A percentile compares a stretch with the other conserved stretches of the same genome.
phyloP scores from a whole-genome alignment of 2,329 filamentous ascomycete species.

The Fusarium veterinarium region DNA sequence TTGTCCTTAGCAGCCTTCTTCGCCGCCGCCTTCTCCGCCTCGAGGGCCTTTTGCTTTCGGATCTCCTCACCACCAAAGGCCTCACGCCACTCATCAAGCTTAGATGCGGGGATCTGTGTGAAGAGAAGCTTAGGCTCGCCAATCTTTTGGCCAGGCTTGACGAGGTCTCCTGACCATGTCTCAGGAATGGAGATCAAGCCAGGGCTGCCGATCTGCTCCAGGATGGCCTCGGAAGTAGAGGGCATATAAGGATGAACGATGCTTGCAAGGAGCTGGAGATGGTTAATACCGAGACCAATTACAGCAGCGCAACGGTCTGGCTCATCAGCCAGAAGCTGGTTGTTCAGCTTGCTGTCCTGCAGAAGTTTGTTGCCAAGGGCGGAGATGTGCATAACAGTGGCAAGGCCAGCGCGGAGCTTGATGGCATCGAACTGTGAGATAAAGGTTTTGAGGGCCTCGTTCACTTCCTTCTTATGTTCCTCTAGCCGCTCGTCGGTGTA shows the following conservation, averaged over 20 bases:
- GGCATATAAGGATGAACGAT: conserved; percentile 89
- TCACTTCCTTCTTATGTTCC: conserved; percentile 70
- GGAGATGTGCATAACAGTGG: conserved; percentile 75
- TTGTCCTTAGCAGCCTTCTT: conserved; percentile 63
- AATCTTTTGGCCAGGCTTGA: conserved; percentile 82
- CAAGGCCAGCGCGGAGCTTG: conserved; percentile 75
- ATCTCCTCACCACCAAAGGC: conserved; percentile 74
- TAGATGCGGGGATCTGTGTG: conserved; percentile 82
- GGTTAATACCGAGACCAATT: conserved; percentile 85
- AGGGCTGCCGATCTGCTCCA: conserved; percentile 76
- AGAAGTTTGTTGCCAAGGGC: conserved; percentile 63
- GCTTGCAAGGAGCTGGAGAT: conserved; percentile 83
- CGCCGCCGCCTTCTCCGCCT: conserved; percentile 61
- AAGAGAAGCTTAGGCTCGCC: conserved; percentile 85
- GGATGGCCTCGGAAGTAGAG: conserved; percentile 78
- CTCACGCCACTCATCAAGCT: conserved; percentile 85
- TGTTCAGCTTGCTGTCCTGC: conserved; percentile 65
- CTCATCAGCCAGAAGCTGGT: conserved; percentile 65
- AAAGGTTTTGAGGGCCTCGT: conserved; percentile 74
- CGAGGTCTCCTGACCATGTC: conserved; percentile 69
- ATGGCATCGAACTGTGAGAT: conserved; percentile 76
- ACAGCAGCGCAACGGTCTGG: conserved; percentile 66
- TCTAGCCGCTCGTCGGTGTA: conserved; percentile 68
- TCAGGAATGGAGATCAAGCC: conserved; percentile 69
- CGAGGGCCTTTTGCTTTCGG: conserved; percentile 75